phyloP scores from a whole-genome alignment of 2,329 filamentous ascomycete genomes.

The Dothistroma pini region DNA sequence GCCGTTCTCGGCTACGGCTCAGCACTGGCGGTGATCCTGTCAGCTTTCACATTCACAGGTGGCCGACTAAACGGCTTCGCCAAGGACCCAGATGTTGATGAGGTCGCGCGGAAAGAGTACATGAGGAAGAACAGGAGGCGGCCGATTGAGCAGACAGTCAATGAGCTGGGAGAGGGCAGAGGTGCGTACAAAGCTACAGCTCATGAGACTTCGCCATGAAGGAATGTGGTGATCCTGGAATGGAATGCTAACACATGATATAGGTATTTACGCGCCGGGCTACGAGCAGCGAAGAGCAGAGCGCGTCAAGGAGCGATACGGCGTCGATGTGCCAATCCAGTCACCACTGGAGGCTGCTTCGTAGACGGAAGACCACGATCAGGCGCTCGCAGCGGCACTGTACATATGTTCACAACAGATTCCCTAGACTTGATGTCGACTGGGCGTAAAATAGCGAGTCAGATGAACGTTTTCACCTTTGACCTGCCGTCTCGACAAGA shows the following conservation, averaged over 20 bases:
- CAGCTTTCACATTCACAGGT: slow-evolving; percentile 65
- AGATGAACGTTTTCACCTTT: neutral
- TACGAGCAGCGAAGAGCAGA: slow-evolving; percentile 81
- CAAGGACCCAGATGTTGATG: slow-evolving; percentile 59
- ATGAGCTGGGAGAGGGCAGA: slow-evolving; percentile 80
- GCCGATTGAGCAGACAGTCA: slow-evolving; percentile 74
- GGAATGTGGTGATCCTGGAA: neutral
- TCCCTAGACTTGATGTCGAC: slow-evolving; percentile 1
- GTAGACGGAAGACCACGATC: neutral
- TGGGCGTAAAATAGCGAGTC: neutral
- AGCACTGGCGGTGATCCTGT: slow-evolving; percentile 55
- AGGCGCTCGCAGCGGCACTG: neutral
- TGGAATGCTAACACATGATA: slow-evolving; percentile 8
- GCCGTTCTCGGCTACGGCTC: slow-evolving; percentile 66
- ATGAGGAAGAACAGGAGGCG: slow-evolving; percentile 70
- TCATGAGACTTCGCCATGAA: neutral
- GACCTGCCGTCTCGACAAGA: neutral
- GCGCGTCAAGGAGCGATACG: slow-evolving; percentile 81
- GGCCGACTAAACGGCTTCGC: slow-evolving; percentile 55
- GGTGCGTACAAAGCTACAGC: slow-evolving; percentile 50
- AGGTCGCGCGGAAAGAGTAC: slow-evolving; percentile 72
- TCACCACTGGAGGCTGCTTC: slow-evolving; percentile 8
- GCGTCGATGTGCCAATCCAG: slow-evolving; percentile 63
- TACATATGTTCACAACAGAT: slow-evolving; percentile 5
- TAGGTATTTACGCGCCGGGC: slow-evolving; percentile 75